Evolutionary conservation across 148 eudicot genomes (phyloP).

Genomic region (Camellia granthamiana): DNA sequence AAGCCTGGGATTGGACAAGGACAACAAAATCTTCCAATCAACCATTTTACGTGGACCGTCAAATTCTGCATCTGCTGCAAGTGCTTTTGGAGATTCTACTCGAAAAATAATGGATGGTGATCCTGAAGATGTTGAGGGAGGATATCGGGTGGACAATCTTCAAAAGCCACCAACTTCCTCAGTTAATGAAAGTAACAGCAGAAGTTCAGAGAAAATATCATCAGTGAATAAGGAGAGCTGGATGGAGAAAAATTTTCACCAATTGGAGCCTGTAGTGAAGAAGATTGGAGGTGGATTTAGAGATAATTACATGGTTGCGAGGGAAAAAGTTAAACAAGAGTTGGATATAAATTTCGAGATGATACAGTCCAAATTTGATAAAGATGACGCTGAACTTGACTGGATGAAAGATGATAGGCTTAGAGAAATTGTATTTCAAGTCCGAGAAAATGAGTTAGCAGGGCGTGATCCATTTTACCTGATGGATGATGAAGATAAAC

Average conservation of each 20-base stretch:
- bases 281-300: constrained; percentile 75
- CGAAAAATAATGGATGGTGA: constrained; percentile 17
- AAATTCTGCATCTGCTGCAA: constrained; percentile 16
- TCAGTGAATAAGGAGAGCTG: constrained; percentile 50
- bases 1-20: not conserved
- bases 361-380: constrained; percentile 28
- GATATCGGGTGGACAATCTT: constrained; percentile 11
- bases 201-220: constrained; percentile 21
- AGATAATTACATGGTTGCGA: constrained; percentile 56
- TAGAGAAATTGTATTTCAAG: constrained; percentile 78
- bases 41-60: constrained; percentile 13
- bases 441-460: constrained; percentile 84
- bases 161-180: constrained; percentile 13
- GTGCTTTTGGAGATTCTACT: constrained; percentile 19
- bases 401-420: constrained; percentile 95
- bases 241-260: constrained; percentile 81
- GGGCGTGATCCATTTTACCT: constrained; percentile 81
- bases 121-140: constrained; percentile 25
- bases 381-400: constrained; percentile 58
- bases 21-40: not conserved
- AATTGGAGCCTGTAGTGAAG: constrained; percentile 62
- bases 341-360: constrained; percentile 30
- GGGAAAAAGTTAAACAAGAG: constrained; percentile 55
- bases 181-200: constrained; percentile 22
- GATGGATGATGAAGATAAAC: constrained; percentile 77